A percentile compares a stretch with the other conserved stretches of the same genome.
Conservation (phyloP, 1,284 basidiomycete genomes). For the Ceratobasidium sp. region DNA sequence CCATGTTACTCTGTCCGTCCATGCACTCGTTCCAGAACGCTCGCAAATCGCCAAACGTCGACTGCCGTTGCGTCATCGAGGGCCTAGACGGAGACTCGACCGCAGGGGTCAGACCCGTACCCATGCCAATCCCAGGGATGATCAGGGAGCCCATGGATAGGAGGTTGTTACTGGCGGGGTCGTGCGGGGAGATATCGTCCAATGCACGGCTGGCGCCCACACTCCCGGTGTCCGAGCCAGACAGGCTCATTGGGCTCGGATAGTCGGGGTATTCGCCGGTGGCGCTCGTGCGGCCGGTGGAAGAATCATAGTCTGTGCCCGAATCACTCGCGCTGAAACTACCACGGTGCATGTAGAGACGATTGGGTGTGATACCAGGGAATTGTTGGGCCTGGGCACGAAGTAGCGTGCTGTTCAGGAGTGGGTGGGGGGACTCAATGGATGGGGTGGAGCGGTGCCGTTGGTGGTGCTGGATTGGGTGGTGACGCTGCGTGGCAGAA, state of each 20-base stretch:
- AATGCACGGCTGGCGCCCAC: constrained; percentile 21
- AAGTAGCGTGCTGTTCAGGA: constrained; percentile 28
- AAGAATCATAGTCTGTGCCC: constrained; percentile 39
- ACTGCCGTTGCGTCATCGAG: constrained; percentile 44
- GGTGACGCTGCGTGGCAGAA: constrained; percentile 22
- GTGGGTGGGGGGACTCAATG: constrained; percentile 24
- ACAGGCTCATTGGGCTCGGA: constrained; percentile 38
- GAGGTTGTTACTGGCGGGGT: constrained; percentile 22
- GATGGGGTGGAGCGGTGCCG: constrained; percentile 36
- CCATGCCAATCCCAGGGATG: constrained; percentile 33
- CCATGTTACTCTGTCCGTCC: constrained; percentile 30
- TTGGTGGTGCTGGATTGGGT: constrained; percentile 19
- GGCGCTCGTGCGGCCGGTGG: constrained; percentile 20
- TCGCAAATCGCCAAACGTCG: constrained; percentile 59
- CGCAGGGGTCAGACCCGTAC: constrained; percentile 22
- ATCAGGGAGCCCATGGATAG: constrained; percentile 35
- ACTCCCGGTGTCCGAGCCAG: constrained; percentile 24
- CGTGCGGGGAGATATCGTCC: constrained; percentile 40
- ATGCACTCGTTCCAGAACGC: constrained; percentile 83
- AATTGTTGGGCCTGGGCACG: constrained; percentile 40
- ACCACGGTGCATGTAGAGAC: constrained; percentile 38
- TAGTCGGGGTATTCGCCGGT: constrained; percentile 37
- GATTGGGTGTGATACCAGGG: constrained; percentile 22
- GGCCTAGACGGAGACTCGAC: constrained; percentile 34
- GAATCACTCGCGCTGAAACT: constrained; percentile 40